Percentiles rank a stretch among this genome's conserved stretches.
These are phyloP conservation scores for Linnemannia exigua DNA, from an alignment of 192 early-diverging fungal species.

Conservation along the genomic window DNA sequence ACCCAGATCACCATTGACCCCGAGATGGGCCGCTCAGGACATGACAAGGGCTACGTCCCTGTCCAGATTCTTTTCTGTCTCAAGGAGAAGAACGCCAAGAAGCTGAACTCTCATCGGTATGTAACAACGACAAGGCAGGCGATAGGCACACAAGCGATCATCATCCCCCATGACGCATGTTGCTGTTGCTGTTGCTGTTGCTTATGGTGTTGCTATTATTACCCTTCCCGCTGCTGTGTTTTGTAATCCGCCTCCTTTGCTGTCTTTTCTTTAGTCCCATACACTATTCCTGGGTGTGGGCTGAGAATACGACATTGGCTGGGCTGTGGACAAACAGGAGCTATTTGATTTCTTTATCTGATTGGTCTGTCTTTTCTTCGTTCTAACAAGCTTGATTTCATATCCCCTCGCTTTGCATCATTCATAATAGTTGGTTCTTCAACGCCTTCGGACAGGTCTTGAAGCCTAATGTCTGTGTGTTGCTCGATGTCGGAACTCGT, in stretches of 20 bases:
- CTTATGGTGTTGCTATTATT: background rate
- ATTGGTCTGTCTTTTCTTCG: background rate
- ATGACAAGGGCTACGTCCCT: slow-evolving; percentile 76
- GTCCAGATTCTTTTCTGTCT: slow-evolving; percentile 89
- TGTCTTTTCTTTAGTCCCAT: no score
- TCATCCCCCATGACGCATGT: background rate
- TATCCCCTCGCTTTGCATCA: background rate
- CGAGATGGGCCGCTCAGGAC: slow-evolving; percentile 79
- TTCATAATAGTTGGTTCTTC: slow-evolving; percentile 79
- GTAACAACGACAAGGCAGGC: slow-evolving; percentile 71
- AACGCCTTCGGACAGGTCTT: slow-evolving; percentile 73
- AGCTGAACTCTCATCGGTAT: slow-evolving; percentile 88
- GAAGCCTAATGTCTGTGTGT: slow-evolving; percentile 71
- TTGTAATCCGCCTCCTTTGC: background rate
- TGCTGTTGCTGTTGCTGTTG: background rate
- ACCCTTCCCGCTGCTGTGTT: background rate
- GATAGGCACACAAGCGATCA: background rate
- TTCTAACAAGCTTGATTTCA: background rate
- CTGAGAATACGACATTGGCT: slow-evolving; percentile 1
- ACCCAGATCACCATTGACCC: slow-evolving; percentile 81
- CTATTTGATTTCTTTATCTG: no score
- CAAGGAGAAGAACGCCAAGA: slow-evolving; percentile 95
- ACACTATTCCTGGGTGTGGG: background rate
- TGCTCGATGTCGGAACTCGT: slow-evolving; percentile 76
- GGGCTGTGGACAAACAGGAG: background rate